Conservation (phyloP, 176 grass and related monocot species). For the Elymus sibiricus region DNA sequence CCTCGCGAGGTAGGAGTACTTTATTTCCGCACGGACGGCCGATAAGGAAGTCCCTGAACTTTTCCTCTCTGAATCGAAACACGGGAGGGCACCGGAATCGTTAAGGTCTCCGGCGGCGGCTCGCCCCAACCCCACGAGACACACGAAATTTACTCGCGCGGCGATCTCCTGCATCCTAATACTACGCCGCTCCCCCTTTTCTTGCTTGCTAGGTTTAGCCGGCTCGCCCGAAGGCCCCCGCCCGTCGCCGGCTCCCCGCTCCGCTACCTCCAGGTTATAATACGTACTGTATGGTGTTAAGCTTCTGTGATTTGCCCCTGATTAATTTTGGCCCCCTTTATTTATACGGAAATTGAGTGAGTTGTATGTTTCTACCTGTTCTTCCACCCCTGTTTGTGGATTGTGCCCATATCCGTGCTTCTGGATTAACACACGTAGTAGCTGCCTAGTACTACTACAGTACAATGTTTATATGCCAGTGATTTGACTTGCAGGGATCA, state of each 20-base stretch:
- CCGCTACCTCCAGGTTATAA: neutral
- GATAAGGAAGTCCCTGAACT: neutral
- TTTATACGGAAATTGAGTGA: neutral
- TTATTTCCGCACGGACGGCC: neutral
- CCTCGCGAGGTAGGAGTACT: too few species aligned
- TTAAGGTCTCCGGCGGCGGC: neutral
- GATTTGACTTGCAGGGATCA: constrained; percentile 31
- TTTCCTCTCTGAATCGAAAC: neutral
- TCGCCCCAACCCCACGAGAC: neutral
- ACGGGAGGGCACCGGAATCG: neutral
- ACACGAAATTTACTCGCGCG: neutral
- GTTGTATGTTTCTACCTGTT: neutral
- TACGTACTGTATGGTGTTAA: too few species aligned
- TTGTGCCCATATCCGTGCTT: neutral
- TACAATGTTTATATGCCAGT: neutral
- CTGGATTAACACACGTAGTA: neutral
- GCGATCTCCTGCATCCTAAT: neutral
- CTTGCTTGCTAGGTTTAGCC: constrained; percentile 20
- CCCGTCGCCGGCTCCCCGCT: neutral
- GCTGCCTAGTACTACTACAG: too few species aligned
- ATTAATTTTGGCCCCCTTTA: neutral
- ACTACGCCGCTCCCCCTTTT: neutral
- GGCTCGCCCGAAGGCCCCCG: neutral
- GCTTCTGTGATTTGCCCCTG: too few species aligned
- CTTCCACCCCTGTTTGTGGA: neutral